phyloP scores from a whole-genome alignment of 2,329 filamentous ascomycete species.

The Macrophomina tecta region DNA sequence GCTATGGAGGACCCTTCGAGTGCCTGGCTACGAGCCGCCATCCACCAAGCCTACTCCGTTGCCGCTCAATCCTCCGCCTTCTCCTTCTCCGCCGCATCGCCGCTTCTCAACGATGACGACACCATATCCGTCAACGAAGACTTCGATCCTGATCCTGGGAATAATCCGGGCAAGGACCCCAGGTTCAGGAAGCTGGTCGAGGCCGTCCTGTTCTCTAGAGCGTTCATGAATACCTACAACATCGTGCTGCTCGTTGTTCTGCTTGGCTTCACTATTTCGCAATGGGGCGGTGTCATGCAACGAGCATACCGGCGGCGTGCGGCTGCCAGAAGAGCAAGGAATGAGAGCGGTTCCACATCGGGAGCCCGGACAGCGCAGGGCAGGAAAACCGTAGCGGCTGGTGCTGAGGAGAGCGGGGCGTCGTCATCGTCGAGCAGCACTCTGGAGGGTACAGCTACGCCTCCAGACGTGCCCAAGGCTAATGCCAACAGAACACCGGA shows the following conservation, averaged over 20 bases:
- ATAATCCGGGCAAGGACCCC: conserved; percentile 43
- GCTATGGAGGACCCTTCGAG: conserved; percentile 16
- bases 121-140: conserved; percentile 23
- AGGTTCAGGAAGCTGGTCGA: conserved; percentile 44
- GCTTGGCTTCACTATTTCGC: conserved; percentile 43
- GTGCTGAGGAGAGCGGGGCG: conserved; percentile 29
- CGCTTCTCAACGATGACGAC: conserved; percentile 9
- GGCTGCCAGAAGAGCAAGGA: not conserved
- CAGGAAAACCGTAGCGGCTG: not conserved
- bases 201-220: conserved; percentile 46
- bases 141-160: conserved; percentile 9
- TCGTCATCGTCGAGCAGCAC: conserved; percentile 50
- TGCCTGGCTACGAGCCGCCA: conserved; percentile 16
- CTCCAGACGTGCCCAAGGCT: conserved; percentile 35
- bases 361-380: not conserved
- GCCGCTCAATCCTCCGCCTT: not conserved
- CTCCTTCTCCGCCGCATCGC: not conserved
- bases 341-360: not conserved
- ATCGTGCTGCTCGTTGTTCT: conserved; percentile 45
- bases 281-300: conserved; percentile 40
- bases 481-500: conserved; percentile 31
- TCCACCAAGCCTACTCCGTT: not conserved
- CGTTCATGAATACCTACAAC: conserved; percentile 50
- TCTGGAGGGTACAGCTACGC: conserved; percentile 43
- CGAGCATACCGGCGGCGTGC: conserved; percentile 26